Percentiles rank a stretch among this genome's conserved stretches.
phyloP scores from a whole-genome alignment of 768 basidiomycete genomes.

The Rossbeevera mucosa region DNA sequence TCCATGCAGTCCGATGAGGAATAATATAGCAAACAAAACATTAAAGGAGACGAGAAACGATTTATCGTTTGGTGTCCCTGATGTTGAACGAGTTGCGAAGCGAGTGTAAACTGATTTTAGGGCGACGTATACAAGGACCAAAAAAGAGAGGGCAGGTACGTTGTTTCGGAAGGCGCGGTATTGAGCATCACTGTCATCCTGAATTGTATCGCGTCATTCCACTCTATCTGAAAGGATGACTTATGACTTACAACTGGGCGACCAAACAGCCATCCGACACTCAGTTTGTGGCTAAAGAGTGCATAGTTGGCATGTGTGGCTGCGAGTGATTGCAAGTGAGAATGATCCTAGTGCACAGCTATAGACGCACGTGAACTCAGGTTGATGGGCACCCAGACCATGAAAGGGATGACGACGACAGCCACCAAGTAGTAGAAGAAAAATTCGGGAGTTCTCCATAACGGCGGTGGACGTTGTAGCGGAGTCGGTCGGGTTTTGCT shows the following conservation, averaged over 20 bases:
- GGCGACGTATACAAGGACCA: slow-evolving; percentile 51
- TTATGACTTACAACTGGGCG: slow-evolving; percentile 63
- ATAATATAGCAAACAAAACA: slow-evolving; percentile 53
- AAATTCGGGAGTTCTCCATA: slow-evolving; percentile 85
- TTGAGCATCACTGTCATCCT: slow-evolving; percentile 94
- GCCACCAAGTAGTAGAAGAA: slow-evolving; percentile 64
- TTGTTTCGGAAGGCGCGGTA: slow-evolving; percentile 85
- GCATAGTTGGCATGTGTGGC: slow-evolving; percentile 73
- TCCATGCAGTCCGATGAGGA: slow-evolving; percentile 78
- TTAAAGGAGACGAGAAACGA: slow-evolving; percentile 53
- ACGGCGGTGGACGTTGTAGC: slow-evolving; percentile 35
- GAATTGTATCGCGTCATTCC: background rate
- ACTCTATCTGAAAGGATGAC: slow-evolving; percentile 26
- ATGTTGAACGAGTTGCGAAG: slow-evolving; percentile 18
- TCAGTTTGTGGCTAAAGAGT: slow-evolving; percentile 53
- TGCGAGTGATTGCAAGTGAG: slow-evolving; percentile 26
- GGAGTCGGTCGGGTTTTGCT: slow-evolving; percentile 26
- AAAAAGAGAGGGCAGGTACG: slow-evolving; percentile 52
- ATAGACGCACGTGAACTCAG: slow-evolving; percentile 67
- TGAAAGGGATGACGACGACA: slow-evolving; percentile 57
- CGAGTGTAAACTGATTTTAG: slow-evolving; percentile 49
- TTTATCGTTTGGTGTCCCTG: slow-evolving; percentile 25
- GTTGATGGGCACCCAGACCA: slow-evolving; percentile 71
- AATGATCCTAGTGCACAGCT: background rate
- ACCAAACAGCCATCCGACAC: slow-evolving; percentile 77